Conservation (phyloP, 1,139 yeast species). For the Zygosaccharomyces sapae region DNA sequence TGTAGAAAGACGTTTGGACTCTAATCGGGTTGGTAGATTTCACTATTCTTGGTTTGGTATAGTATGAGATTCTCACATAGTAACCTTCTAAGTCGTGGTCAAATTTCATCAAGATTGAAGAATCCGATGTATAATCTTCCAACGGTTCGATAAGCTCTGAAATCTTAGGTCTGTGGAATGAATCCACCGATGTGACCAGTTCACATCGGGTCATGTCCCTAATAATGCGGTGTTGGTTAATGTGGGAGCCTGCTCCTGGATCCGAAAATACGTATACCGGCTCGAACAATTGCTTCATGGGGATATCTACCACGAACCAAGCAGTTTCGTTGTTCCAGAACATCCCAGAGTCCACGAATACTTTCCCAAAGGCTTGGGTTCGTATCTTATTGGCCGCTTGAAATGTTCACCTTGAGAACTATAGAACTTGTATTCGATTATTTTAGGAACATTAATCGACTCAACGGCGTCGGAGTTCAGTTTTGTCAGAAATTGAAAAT, state of each 20-base stretch:
- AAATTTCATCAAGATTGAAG: conserved; percentile 20
- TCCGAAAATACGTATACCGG: conserved; percentile 24
- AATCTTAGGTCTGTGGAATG: conserved; percentile 25
- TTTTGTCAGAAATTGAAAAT: conserved; percentile 27
- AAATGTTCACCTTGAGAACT: conserved; percentile 23
- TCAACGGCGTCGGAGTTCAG: conserved; percentile 19
- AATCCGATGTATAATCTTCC: conserved; percentile 23
- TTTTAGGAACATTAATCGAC: conserved; percentile 18
- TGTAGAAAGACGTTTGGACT: not conserved
- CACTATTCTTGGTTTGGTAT: conserved; percentile 10
- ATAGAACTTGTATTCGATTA: conserved; percentile 22
- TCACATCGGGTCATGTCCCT: conserved; percentile 21
- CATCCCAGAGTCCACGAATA: conserved; percentile 28
- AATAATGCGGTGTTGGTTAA: conserved; percentile 17
- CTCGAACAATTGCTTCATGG: conserved; percentile 19
- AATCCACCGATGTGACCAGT: conserved; percentile 25
- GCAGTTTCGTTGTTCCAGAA: conserved; percentile 23
- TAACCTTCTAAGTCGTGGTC: conserved; percentile 28
- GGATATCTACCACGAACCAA: conserved; percentile 32
- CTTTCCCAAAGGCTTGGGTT: conserved; percentile 16
- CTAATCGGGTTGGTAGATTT: not conserved
- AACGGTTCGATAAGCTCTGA: conserved; percentile 24
- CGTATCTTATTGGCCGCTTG: conserved; percentile 19
- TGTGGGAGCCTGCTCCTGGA: conserved; percentile 15
- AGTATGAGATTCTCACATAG: conserved; percentile 27